phyloP scores from a whole-genome alignment of 352 stramenopile species.

The Paralagenidium karlingii region DNA sequence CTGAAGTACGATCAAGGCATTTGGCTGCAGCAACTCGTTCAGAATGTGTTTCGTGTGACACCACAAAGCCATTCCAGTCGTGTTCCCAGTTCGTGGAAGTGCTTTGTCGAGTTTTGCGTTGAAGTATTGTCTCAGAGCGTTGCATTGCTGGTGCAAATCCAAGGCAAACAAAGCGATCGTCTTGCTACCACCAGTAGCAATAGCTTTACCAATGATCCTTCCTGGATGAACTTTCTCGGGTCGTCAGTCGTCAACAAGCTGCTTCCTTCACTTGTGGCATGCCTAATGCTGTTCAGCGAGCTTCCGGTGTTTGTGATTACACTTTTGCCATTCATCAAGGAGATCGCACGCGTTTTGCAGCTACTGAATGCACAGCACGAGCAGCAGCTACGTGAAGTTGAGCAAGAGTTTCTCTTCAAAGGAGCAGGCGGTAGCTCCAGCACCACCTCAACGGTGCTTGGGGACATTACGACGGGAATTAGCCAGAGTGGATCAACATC shows the following conservation, averaged over 20 bases:
- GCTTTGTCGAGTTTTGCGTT: constrained; percentile 29
- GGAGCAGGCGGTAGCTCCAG: no score
- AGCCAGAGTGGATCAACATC: no score
- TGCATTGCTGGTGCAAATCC: constrained; percentile 15
- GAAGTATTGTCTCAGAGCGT: constrained; percentile 12
- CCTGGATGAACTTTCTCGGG: constrained; percentile 9
- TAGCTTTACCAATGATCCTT: neutral
- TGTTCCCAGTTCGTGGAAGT: constrained; percentile 24
- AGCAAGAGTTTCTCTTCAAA: no score
- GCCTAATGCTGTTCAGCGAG: constrained; percentile 47
- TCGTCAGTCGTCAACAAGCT: constrained; percentile 37
- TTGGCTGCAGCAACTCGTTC: no score
- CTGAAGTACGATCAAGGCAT: neutral
- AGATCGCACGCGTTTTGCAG: constrained; percentile 24
- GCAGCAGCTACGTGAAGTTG: no score
- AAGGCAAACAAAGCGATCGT: neutral
- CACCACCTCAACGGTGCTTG: no score
- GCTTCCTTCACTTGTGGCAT: constrained; percentile 33
- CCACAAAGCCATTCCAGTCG: constrained; percentile 5
- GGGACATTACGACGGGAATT: no score
- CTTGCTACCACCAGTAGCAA: neutral
- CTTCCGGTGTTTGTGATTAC: constrained; percentile 27
- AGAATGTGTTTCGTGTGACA: constrained; percentile 24
- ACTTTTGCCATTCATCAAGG: constrained; percentile 28
- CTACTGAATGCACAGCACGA: constrained; percentile 40